Evolutionary conservation across 2,329 filamentous ascomycete genomes (phyloP).

Genomic region (Apiospora phragmitis): DNA sequence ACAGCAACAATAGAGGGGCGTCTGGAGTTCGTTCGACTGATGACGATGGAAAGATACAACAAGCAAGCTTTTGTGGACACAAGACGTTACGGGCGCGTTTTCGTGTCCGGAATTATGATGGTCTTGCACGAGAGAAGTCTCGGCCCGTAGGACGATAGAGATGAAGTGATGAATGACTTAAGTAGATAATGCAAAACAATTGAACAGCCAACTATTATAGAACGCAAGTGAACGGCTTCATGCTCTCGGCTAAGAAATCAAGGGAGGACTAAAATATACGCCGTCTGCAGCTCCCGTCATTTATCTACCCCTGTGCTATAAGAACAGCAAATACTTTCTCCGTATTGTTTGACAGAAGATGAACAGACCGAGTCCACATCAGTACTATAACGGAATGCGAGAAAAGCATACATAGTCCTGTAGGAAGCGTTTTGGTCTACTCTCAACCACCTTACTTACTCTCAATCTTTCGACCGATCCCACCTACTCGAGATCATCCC

Average conservation of each 20-base stretch:
- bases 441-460: neutral
- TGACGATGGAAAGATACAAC: neutral
- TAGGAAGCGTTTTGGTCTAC: neutral
- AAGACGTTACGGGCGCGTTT: neutral
- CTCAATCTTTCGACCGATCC: neutral
- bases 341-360: too few species aligned
- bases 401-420: neutral
- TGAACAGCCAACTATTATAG: neutral
- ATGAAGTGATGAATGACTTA: neutral
- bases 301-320: neutral
- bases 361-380: neutral
- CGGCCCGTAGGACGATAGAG: neutral
- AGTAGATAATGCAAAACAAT: neutral
- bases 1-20: neutral
- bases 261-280: neutral
- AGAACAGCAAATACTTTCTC: too few species aligned
- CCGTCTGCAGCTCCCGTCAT: neutral
- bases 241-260: neutral
- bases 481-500: neutral
- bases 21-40: slow-evolving; percentile 1
- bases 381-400: neutral
- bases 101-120: neutral
- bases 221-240: neutral
- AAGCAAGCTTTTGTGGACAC: neutral
- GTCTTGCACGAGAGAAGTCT: neutral